Evolutionary conservation across 441 rosid genomes (phyloP).

Genomic region (Populus tomentosa): DNA sequence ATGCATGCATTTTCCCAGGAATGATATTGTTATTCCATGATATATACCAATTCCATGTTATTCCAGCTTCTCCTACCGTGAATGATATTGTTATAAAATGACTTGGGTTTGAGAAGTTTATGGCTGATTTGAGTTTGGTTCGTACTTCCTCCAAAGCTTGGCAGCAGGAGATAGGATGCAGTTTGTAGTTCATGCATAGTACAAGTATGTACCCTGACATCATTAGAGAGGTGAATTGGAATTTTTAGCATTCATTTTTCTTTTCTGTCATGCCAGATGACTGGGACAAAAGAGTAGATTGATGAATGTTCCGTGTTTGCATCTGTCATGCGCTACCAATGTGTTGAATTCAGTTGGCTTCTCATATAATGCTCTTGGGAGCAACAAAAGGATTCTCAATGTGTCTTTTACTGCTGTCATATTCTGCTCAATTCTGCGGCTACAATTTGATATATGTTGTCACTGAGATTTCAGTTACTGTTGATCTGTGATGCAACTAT

Average conservation of each 20-base stretch:
- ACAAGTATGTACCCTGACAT: neutral
- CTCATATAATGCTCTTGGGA: no score
- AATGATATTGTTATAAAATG: neutral
- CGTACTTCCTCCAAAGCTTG: neutral
- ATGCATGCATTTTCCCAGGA: neutral
- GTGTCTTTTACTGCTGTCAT: neutral
- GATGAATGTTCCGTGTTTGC: neutral
- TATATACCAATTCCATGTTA: neutral
- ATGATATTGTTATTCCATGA: no score
- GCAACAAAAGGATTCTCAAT: no score
- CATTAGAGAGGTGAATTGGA: neutral
- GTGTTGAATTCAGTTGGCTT: no score
- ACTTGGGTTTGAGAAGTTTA: slow-evolving; percentile 1
- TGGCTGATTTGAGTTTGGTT: neutral
- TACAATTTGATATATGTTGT: neutral
- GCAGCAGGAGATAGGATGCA: neutral
- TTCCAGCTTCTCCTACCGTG: neutral
- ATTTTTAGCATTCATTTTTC: neutral
- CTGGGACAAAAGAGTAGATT: neutral
- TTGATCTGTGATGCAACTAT: neutral
- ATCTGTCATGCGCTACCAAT: no score
- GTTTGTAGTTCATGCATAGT: neutral
- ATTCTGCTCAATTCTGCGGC: neutral
- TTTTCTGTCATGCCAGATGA: neutral
- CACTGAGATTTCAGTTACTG: neutral